Evolutionary conservation across 192 early-diverging fungal genomes (phyloP).

Genomic region (Podila epicladia): DNA sequence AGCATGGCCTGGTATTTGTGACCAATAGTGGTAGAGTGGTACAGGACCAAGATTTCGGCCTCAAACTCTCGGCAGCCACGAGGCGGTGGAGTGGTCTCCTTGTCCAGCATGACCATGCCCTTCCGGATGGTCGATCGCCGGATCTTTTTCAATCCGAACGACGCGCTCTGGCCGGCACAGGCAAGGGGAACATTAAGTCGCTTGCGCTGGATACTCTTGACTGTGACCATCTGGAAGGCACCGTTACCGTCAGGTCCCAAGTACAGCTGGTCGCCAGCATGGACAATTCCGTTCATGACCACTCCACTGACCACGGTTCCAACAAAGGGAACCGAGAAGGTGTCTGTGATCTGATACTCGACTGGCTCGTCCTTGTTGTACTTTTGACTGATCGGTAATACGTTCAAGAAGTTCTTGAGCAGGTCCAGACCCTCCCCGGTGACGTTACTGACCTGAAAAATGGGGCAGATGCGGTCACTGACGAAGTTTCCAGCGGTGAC

Average conservation of each 20-base stretch:
- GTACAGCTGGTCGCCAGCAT: constrained; percentile 83
- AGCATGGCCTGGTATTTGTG: constrained; percentile 95
- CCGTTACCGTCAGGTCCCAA: constrained; percentile 90
- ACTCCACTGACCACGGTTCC: constrained; percentile 93
- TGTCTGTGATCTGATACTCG: constrained; percentile 91
- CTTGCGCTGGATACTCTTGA: constrained; percentile 92
- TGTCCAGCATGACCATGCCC: constrained; percentile 81
- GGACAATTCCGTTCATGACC: constrained; percentile 74
- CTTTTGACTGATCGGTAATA: constrained; percentile 72
- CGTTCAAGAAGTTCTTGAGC: constrained; percentile 86
- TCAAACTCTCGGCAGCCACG: constrained; percentile 79
- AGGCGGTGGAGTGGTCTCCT: constrained; percentile 56
- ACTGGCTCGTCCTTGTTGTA: constrained; percentile 67
- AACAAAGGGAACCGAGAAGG: constrained; percentile 90
- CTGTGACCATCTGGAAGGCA: constrained; percentile 75
- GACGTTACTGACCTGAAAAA: constrained; percentile 95
- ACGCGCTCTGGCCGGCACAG: constrained; percentile 84
- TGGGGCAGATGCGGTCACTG: constrained; percentile 89
- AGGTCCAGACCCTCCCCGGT: constrained; percentile 81
- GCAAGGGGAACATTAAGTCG: constrained; percentile 81
- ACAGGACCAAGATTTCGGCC: constrained; percentile 91
- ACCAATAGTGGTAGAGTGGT: constrained; percentile 92
- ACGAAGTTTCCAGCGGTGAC: constrained; percentile 85
- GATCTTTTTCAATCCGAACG: constrained; percentile 89
- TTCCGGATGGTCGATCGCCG: constrained; percentile 81